A percentile compares a stretch with the other conserved stretches of the same genome.
Evolutionary conservation across 2,329 filamentous ascomycete species (phyloP).

Genomic region (Apiospora malaysiana): DNA sequence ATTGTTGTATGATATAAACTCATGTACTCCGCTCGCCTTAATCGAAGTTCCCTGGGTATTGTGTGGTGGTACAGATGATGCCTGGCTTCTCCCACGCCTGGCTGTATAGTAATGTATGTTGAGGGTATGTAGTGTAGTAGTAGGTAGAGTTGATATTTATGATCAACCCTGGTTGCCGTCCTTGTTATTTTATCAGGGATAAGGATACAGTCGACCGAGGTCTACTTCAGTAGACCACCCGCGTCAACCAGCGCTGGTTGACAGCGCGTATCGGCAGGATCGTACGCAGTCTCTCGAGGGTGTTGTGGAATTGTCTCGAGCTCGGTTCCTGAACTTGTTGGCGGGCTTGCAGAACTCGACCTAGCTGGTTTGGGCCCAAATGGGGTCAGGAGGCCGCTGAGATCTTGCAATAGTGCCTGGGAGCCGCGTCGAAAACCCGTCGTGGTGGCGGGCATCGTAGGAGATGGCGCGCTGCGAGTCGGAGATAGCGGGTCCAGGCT

Average conservation of each 20-base stretch:
- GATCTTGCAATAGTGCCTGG: slow-evolving; percentile 62
- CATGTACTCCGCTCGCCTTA: background rate
- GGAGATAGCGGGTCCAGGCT: slow-evolving; percentile 45
- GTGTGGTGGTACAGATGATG: background rate
- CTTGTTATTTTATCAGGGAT: background rate
- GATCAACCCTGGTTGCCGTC: background rate
- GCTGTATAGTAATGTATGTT: background rate
- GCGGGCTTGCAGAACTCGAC: slow-evolving; percentile 34
- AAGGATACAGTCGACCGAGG: background rate
- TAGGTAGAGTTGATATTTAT: background rate
- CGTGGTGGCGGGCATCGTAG: slow-evolving; percentile 51
- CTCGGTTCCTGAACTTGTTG: slow-evolving; percentile 44
- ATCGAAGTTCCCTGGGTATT: background rate
- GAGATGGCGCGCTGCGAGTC: slow-evolving; percentile 44
- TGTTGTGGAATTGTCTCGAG: slow-evolving; percentile 54
- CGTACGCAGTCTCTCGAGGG: slow-evolving; percentile 41
- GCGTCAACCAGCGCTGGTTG: slow-evolving; percentile 45
- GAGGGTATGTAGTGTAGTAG: background rate
- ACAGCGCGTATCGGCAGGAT: slow-evolving; percentile 37
- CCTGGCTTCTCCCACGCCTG: background rate
- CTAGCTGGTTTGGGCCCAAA: slow-evolving; percentile 41
- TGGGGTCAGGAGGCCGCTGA: slow-evolving; percentile 59
- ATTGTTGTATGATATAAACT: background rate
- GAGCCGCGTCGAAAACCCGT: slow-evolving; percentile 60
- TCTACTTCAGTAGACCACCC: slow-evolving; percentile 44